phyloP scores from a whole-genome alignment of 2,329 filamentous ascomycete species.

The Penicillium sp. region DNA sequence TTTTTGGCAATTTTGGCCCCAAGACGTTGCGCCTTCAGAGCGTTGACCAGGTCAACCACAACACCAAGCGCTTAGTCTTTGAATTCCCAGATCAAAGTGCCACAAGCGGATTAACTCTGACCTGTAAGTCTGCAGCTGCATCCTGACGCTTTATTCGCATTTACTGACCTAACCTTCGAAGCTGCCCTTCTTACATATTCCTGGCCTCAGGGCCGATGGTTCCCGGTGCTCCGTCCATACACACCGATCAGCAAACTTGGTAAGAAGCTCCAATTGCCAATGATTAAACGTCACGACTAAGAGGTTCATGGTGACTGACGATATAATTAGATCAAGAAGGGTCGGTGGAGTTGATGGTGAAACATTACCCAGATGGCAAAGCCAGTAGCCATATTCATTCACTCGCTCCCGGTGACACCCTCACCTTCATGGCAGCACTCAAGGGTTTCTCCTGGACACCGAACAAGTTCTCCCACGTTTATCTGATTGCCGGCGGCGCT shows the following conservation, averaged over 20 bases:
- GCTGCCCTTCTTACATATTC: constrained; percentile 65
- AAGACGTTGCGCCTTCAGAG: constrained; percentile 6
- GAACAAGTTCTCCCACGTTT: constrained; percentile 56
- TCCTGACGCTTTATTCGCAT: too few relatives aligned
- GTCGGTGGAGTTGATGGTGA: constrained; percentile 67
- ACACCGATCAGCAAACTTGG: constrained; percentile 64
- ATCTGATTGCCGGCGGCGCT: constrained; percentile 71
- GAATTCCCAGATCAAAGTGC: constrained; percentile 55
- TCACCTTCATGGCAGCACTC: constrained; percentile 62
- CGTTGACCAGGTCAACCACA: constrained; percentile 41
- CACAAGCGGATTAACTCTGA: constrained; percentile 55
- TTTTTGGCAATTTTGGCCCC: constrained; percentile 13
- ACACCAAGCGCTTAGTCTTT: constrained; percentile 63
- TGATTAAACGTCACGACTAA: too few relatives aligned
- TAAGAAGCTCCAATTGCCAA: too few relatives aligned
- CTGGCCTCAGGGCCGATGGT: constrained; percentile 60
- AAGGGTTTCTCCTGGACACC: constrained; percentile 60
- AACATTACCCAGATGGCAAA: constrained; percentile 69
- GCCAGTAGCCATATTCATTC: constrained; percentile 69
- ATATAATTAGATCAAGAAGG: constrained; percentile 57
- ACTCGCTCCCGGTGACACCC: constrained; percentile 63
- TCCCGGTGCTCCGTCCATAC: constrained; percentile 68
- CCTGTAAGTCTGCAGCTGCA: constrained; percentile 44
- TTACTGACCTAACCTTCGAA: constrained; percentile 26
- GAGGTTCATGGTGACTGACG: constrained; percentile 15